These are phyloP conservation scores for Aspergillus baeticus DNA, from an alignment of 495 filamentous ascomycete genomes.

Conservation along the genomic window DNA sequence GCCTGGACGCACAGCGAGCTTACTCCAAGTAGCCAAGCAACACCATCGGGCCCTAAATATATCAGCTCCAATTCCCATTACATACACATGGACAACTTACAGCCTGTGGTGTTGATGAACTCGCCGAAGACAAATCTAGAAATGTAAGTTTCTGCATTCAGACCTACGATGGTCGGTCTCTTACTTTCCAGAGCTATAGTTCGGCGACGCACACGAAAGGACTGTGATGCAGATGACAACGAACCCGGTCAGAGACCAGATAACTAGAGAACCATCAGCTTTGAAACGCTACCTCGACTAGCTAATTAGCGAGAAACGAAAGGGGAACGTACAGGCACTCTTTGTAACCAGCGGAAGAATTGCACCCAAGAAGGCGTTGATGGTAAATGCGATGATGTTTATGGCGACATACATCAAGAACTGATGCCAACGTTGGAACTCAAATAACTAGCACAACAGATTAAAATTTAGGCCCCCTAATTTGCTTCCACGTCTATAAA, in stretches of 20 bases:
- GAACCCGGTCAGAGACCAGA: constrained; percentile 68
- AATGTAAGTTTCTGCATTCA: constrained; percentile 36
- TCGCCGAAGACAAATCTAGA: constrained; percentile 57
- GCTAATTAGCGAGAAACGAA: not conserved
- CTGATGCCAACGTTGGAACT: constrained; percentile 64
- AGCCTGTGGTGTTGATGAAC: constrained; percentile 61
- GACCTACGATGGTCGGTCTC: constrained; percentile 36
- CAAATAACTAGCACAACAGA: constrained; percentile 39
- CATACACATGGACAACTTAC: constrained; percentile 21
- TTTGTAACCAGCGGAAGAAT: constrained; percentile 66
- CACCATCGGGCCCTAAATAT: constrained; percentile 55
- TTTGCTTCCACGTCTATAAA: too few species aligned
- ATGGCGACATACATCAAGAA: constrained; percentile 72
- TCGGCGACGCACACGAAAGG: constrained; percentile 58
- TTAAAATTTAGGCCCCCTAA: not conserved
- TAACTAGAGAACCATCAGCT: constrained; percentile 33
- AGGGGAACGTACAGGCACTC: constrained; percentile 36
- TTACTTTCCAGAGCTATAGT: constrained; percentile 59
- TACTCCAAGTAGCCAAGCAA: constrained; percentile 62
- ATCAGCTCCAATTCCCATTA: constrained; percentile 12
- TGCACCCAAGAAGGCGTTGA: constrained; percentile 67
- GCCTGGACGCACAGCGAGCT: constrained; percentile 8
- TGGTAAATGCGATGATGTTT: constrained; percentile 58
- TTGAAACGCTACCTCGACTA: not conserved
- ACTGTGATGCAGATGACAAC: constrained; percentile 67